Percentiles rank a stretch among this genome's conserved stretches.
phyloP scores from a whole-genome alignment of 2,329 filamentous ascomycete species.

The Triangularia verruculosa region DNA sequence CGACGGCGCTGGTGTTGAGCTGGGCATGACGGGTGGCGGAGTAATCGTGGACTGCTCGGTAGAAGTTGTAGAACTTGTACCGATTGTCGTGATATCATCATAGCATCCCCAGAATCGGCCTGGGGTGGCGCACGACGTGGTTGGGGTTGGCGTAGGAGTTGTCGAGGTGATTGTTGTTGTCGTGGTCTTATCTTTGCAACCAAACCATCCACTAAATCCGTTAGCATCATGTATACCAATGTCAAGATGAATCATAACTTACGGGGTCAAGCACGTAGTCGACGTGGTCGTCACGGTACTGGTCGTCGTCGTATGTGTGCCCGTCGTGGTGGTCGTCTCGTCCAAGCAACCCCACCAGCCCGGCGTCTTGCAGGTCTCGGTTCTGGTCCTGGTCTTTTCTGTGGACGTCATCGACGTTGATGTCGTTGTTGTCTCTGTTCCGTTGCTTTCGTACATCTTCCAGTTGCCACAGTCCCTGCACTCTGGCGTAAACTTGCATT shows the following conservation, averaged over 20 bases:
- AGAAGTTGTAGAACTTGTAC: conserved; percentile 24
- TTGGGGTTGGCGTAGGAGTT: conserved; percentile 32
- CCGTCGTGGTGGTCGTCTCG: conserved; percentile 53
- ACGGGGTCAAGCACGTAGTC: conserved; percentile 36
- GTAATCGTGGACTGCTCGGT: conserved; percentile 28
- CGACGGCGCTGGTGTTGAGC: conserved; percentile 31
- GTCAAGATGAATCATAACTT: conserved; percentile 37
- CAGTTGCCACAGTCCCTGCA: conserved; percentile 89
- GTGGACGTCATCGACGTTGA: conserved; percentile 56
- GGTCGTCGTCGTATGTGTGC: conserved; percentile 30
- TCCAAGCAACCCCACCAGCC: conserved; percentile 87
- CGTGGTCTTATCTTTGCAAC: conserved; percentile 55
- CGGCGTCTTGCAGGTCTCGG: conserved; percentile 86
- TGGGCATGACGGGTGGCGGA: conserved; percentile 27
- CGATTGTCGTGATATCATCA: conserved; percentile 35
- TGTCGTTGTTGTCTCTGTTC: conserved; percentile 70
- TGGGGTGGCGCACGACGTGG: conserved; percentile 48
- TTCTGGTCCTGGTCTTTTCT: conserved; percentile 63
- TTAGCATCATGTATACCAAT: no score
- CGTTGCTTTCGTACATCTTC: conserved; percentile 94
- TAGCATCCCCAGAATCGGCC: conserved; percentile 57
- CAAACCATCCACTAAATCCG: conserved; percentile 55
- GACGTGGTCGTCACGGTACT: conserved; percentile 43
- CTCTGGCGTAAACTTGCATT: conserved; percentile 70
- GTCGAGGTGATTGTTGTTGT: conserved; percentile 37